These are phyloP conservation scores for Colletotrichum cordylinicola DNA, from an alignment of 2,329 filamentous ascomycete genomes.

Conservation along the genomic window DNA sequence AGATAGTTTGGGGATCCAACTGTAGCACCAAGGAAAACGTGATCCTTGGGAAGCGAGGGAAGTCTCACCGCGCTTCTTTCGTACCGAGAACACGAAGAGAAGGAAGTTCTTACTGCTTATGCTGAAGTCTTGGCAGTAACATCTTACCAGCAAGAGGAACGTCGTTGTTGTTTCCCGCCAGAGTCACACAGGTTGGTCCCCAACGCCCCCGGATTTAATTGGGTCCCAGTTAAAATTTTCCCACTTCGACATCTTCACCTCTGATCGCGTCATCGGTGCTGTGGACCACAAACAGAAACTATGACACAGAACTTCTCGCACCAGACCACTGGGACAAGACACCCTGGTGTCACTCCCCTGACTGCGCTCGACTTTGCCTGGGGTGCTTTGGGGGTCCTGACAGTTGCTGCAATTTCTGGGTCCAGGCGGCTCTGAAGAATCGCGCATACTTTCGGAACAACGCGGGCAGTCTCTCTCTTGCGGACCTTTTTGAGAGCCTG, in stretches of 20 bases:
- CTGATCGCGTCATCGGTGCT: constrained; percentile 20
- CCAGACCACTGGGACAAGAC: constrained; percentile 10
- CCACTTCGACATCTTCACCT: constrained; percentile 21
- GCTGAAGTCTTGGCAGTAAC: neutral
- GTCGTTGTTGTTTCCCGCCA: neutral
- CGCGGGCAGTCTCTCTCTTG: neutral
- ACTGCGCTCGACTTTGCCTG: neutral
- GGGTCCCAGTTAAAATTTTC: constrained; percentile 12
- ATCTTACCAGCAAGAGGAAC: neutral
- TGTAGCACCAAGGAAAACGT: neutral
- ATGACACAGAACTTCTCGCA: constrained; percentile 14
- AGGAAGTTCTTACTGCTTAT: neutral
- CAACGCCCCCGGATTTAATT: neutral
- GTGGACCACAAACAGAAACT: constrained; percentile 22
- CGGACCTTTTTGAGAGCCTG: neutral
- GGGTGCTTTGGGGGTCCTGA: neutral
- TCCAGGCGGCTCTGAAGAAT: neutral
- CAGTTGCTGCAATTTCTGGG: neutral
- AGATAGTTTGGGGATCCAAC: neutral
- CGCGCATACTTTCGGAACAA: constrained; percentile 6
- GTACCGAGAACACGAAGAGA: neutral
- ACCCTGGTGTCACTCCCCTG: neutral
- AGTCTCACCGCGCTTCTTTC: neutral
- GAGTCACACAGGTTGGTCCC: neutral
- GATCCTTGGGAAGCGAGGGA: neutral